These are phyloP conservation scores for Geopyxis carbonaria DNA, from an alignment of 495 filamentous ascomycete species.

Conservation along the genomic window DNA sequence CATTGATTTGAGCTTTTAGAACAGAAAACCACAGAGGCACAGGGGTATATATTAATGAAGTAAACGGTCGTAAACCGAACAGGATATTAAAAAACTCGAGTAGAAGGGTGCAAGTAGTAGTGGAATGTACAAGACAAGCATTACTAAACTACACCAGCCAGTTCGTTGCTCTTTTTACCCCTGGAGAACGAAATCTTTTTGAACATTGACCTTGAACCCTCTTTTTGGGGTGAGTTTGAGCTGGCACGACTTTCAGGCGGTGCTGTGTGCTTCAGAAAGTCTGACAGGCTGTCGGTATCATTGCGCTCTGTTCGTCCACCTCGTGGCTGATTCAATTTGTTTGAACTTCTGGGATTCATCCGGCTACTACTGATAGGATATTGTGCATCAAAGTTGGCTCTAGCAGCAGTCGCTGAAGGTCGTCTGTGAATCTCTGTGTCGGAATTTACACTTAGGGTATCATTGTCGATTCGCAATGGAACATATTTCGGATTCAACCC, in stretches of 20 bases:
- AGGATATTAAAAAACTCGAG: too few relatives aligned
- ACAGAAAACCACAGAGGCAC: too few relatives aligned
- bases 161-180: constrained; percentile 2
- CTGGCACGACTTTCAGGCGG: constrained; percentile 8
- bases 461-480: constrained; percentile 14
- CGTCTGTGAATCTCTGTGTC: background rate
- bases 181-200: constrained; percentile 3
- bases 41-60: too few relatives aligned
- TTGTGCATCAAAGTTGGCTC: background rate
- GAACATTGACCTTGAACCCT: background rate
- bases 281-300: constrained; percentile 13
- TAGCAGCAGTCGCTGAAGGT: background rate
- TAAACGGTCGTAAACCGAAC: too few relatives aligned
- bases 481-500: too few relatives aligned
- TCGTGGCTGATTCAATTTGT: constrained; percentile 9
- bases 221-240: constrained; percentile 4
- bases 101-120: too few relatives aligned
- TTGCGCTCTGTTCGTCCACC: constrained; percentile 8
- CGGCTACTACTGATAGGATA: background rate
- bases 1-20: too few relatives aligned
- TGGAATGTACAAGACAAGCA: too few relatives aligned
- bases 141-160: too few relatives aligned
- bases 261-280: constrained; percentile 20
- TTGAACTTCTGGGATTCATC: background rate
- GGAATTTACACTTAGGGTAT: background rate